Conservation (phyloP, 139 green algal genomes). For the Chlorella vulgaris region DNA sequence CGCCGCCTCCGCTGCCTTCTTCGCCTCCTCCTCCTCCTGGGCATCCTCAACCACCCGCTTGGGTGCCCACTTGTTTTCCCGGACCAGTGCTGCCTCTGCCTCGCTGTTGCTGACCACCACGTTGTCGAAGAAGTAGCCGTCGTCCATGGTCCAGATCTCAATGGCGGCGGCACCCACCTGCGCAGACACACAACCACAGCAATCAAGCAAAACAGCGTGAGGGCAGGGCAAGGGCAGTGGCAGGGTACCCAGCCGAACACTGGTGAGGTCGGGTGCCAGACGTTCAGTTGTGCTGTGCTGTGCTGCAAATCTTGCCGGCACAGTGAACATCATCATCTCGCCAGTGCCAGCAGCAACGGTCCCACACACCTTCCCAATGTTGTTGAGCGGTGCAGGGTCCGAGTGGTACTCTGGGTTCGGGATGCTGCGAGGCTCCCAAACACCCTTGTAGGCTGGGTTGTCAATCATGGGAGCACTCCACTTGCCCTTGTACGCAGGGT, state of each 20-base stretch:
- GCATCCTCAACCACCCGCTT: slow-evolving; percentile 58
- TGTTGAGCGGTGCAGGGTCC: slow-evolving; percentile 61
- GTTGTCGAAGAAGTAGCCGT: slow-evolving; percentile 82
- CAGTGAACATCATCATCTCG: no score
- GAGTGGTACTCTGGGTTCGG: slow-evolving; percentile 78
- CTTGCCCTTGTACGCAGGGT: slow-evolving; percentile 93
- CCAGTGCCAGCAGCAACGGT: background rate
- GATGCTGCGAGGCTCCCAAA: slow-evolving; percentile 64
- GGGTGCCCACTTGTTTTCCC: slow-evolving; percentile 57
- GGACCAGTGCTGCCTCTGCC: slow-evolving; percentile 46
- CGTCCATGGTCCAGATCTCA: slow-evolving; percentile 91
- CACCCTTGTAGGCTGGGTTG: slow-evolving; percentile 93
- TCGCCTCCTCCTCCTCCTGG: slow-evolving; percentile 47
- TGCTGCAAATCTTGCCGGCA: no score
- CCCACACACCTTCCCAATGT: slow-evolving; percentile 58
- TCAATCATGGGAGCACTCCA: slow-evolving; percentile 82
- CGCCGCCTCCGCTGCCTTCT: slow-evolving; percentile 41
- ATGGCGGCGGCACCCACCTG: slow-evolving; percentile 77
- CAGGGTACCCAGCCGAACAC: no score
- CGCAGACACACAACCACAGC: background rate
- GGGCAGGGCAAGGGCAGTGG: no score
- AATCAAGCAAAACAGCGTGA: no score
- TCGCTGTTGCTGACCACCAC: slow-evolving; percentile 12
- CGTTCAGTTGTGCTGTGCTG: no score
- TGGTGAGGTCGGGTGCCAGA: no score